These are phyloP conservation scores for Fusarium sarcochroum DNA, from an alignment of 2,329 filamentous ascomycete species.

Conservation along the genomic window DNA sequence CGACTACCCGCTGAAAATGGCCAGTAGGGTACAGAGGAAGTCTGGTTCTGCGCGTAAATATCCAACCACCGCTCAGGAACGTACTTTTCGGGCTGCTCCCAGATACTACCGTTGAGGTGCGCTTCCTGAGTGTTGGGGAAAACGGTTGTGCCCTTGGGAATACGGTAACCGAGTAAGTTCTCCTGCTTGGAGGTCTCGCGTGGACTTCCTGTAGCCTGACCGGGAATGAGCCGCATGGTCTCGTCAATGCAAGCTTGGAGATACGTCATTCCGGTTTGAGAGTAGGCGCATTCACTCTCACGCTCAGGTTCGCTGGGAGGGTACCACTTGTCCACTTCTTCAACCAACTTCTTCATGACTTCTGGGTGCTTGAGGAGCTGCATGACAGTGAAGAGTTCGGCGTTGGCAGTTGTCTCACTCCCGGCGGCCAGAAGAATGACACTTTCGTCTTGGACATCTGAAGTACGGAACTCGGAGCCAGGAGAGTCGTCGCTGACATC, in stretches of 20 bases:
- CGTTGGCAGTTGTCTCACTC: constrained; percentile 9
- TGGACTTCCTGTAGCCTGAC: constrained; percentile 3
- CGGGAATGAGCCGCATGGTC: constrained; percentile 9
- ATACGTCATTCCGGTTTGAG: constrained; percentile 8
- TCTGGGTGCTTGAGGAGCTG: constrained; percentile 8
- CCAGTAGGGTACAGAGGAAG: constrained; percentile 1
- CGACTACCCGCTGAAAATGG: background rate
- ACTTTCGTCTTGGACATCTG: constrained; percentile 8
- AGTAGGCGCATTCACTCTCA: constrained; percentile 4
- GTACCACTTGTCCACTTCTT: constrained; percentile 16
- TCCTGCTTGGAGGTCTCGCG: constrained; percentile 5
- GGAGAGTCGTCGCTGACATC: constrained; percentile 11
- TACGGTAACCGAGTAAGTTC: background rate
- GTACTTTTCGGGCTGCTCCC: background rate
- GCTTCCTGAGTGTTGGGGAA: constrained; percentile 11
- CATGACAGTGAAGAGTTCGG: constrained; percentile 9
- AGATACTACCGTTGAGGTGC: background rate
- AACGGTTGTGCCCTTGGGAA: constrained; percentile 5
- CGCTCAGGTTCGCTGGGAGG: background rate
- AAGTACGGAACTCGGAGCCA: constrained; percentile 4
- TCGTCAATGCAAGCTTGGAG: constrained; percentile 12
- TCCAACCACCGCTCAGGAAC: constrained; percentile 9
- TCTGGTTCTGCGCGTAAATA: background rate
- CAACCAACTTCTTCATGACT: constrained; percentile 7
- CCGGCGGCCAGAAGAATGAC: constrained; percentile 9